phyloP scores from a whole-genome alignment of 176 grass and related monocot species.

The Musa schizocarpa region DNA sequence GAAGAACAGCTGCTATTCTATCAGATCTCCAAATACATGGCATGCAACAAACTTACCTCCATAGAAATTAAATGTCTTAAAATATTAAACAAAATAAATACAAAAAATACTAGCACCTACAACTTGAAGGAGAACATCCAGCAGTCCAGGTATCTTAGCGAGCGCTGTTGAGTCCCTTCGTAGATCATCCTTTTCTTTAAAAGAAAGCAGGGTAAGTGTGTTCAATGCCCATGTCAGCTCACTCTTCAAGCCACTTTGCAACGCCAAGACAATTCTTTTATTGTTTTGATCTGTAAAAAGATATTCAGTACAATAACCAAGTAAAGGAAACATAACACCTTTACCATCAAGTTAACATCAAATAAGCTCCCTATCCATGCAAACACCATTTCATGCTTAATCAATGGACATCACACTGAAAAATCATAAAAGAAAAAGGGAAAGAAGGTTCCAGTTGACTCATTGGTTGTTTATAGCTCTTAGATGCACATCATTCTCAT shows the following conservation, averaged over 20 bases:
- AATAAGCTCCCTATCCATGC: neutral
- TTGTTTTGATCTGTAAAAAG: constrained; percentile 78
- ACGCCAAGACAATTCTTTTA: constrained; percentile 94
- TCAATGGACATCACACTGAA: neutral
- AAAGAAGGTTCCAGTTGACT: too few species aligned
- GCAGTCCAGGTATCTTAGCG: constrained; percentile 80
- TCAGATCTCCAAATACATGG: neutral
- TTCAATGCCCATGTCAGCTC: constrained; percentile 96
- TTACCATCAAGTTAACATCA: neutral
- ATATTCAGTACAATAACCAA: constrained; percentile 1
- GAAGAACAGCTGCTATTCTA: neutral
- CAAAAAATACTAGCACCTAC: constrained; percentile 39
- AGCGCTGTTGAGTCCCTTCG: constrained; percentile 74
- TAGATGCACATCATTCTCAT: too few species aligned
- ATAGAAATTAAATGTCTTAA: neutral
- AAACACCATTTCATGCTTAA: neutral
- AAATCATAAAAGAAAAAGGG: too few species aligned
- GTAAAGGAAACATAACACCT: neutral
- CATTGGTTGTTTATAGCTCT: too few species aligned
- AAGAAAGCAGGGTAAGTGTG: constrained; percentile 78
- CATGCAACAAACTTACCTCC: neutral
- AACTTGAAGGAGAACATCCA: constrained; percentile 98
- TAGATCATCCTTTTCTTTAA: constrained; percentile 94
- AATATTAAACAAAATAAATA: constrained; percentile 15
- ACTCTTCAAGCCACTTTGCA: constrained; percentile 95